These are phyloP conservation scores for Cladosporium sp. DNA, from an alignment of 2,329 filamentous ascomycete genomes.

Conservation along the genomic window DNA sequence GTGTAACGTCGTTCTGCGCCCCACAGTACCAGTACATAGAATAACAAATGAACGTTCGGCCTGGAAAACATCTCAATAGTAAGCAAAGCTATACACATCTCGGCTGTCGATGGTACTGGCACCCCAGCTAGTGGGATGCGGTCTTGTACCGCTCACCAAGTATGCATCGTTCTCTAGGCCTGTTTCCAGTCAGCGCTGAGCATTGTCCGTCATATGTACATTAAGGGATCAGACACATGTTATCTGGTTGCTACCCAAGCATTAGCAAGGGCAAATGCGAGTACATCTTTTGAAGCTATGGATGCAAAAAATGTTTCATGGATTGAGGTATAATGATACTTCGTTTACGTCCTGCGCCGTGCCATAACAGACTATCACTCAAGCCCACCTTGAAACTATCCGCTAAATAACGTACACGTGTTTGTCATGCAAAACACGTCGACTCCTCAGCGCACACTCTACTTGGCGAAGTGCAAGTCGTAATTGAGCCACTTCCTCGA, in stretches of 20 bases:
- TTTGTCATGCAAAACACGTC: not conserved
- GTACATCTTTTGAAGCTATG: not conserved
- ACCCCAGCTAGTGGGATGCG: not conserved
- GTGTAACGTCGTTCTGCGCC: not conserved
- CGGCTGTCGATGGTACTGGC: not conserved
- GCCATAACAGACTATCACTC: not conserved
- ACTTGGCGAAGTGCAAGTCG: constrained; percentile 98
- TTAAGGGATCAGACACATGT: not conserved
- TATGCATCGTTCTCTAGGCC: not conserved
- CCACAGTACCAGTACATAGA: not conserved
- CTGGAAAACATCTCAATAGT: not conserved
- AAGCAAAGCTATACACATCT: not conserved
- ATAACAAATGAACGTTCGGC: not conserved
- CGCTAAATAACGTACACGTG: not conserved
- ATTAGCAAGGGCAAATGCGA: not conserved
- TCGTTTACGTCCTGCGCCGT: not conserved
- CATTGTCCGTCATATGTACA: not conserved
- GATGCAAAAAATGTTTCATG: not conserved
- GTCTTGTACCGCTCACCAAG: not conserved
- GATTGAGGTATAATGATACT: not conserved
- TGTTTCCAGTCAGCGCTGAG: not conserved
- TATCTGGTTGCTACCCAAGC: not conserved
- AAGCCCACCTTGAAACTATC: not conserved
- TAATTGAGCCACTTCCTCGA: constrained; percentile 95
- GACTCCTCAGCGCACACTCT: constrained; percentile 33